These are phyloP conservation scores for Actinomucor elegans DNA, from an alignment of 371 early-diverging fungal species.

Conservation along the genomic window DNA sequence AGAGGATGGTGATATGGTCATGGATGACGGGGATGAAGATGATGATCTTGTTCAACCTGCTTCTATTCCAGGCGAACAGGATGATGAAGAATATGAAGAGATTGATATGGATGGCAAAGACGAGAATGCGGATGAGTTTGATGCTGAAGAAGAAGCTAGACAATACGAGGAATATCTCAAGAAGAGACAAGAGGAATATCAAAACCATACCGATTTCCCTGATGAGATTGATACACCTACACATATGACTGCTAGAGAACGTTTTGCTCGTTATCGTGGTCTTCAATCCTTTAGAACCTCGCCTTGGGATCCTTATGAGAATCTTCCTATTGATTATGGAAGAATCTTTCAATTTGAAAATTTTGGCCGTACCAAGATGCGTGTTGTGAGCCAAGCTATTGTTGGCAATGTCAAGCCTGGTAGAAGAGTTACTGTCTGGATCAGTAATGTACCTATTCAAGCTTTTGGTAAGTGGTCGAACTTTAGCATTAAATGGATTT, in stretches of 20 bases:
- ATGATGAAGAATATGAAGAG: slow-evolving; percentile 79
- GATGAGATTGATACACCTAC: slow-evolving; percentile 96
- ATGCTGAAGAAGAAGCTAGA: slow-evolving; percentile 49
- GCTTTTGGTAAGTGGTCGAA: slow-evolving; percentile 48
- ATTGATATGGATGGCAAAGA: slow-evolving; percentile 61
- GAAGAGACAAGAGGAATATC: slow-evolving; percentile 64
- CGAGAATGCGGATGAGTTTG: slow-evolving; percentile 42
- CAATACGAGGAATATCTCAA: slow-evolving; percentile 68
- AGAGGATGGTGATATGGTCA: slow-evolving; percentile 53
- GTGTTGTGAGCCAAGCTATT: slow-evolving; percentile 64
- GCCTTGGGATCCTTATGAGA: slow-evolving; percentile 97
- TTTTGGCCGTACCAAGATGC: slow-evolving; percentile 72
- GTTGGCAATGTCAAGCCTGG: slow-evolving; percentile 62
- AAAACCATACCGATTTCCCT: slow-evolving; percentile 86
- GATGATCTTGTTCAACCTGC: slow-evolving; percentile 42
- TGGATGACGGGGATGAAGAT: slow-evolving; percentile 28
- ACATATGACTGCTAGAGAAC: slow-evolving; percentile 77
- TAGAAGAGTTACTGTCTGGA: slow-evolving; percentile 63
- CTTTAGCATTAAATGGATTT: background rate
- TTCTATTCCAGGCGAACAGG: slow-evolving; percentile 15
- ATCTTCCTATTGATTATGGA: slow-evolving; percentile 91
- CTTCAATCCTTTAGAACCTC: slow-evolving; percentile 91
- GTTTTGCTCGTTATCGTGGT: slow-evolving; percentile 93
- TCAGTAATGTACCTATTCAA: slow-evolving; percentile 68
- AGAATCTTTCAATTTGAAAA: slow-evolving; percentile 95